phyloP scores from a whole-genome alignment of 306 rosid species.

The Dryas octopetala region DNA sequence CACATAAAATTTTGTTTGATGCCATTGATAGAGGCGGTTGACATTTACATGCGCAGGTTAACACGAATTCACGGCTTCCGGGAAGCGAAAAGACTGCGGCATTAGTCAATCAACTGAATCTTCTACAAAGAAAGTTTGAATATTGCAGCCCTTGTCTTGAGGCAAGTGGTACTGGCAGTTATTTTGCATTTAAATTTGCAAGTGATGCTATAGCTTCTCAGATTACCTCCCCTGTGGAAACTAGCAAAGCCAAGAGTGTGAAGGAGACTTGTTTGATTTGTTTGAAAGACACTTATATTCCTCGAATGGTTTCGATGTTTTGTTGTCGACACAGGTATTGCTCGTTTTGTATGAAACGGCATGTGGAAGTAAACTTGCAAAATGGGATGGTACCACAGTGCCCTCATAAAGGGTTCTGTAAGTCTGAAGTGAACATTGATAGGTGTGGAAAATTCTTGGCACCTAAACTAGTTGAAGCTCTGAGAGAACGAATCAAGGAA shows the following conservation, averaged over 20 bases:
- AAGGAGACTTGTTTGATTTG: constrained; percentile 65
- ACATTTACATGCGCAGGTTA: constrained; percentile 22
- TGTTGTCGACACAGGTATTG: constrained; percentile 69
- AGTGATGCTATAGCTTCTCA: constrained; percentile 53
- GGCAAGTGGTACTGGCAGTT: constrained; percentile 2
- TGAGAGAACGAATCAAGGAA: constrained; percentile 56
- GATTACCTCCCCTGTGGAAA: constrained; percentile 24
- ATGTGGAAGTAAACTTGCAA: constrained; percentile 65
- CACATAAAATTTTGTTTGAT: neutral
- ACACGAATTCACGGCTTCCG: constrained; percentile 17
- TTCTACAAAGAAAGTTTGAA: constrained; percentile 28
- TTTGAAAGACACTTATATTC: constrained; percentile 52
- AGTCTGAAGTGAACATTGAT: constrained; percentile 46
- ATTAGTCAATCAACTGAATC: constrained; percentile 26
- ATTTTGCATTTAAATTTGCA: constrained; percentile 65
- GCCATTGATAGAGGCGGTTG: neutral
- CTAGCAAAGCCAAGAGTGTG: constrained; percentile 30
- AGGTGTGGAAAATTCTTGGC: constrained; percentile 62
- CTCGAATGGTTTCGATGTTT: constrained; percentile 52
- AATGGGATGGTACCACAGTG: constrained; percentile 59
- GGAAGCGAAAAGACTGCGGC: constrained; percentile 17
- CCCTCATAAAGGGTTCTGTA: constrained; percentile 56
- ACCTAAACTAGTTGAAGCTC: constrained; percentile 38
- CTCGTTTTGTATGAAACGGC: constrained; percentile 73
- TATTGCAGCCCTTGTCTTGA: constrained; percentile 36